Conservation (phyloP, 164 flowering plant species). For the Piper longum region DNA sequence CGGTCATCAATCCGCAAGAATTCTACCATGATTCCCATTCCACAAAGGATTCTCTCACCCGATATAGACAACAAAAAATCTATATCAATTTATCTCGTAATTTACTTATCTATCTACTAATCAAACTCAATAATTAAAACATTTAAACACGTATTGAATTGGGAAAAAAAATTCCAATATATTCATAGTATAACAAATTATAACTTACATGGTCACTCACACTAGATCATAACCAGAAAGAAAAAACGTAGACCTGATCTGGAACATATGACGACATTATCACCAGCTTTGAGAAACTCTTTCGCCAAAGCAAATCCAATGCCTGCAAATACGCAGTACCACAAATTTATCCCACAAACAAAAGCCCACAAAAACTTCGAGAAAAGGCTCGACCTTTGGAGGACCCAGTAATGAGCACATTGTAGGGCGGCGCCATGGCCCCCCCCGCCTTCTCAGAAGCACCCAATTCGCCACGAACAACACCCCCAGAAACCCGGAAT, state of each 20-base stretch:
- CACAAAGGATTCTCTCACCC: too few relatives aligned
- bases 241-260: slow-evolving; percentile 47
- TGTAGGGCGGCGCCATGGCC: slow-evolving; percentile 69
- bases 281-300: slow-evolving; percentile 81
- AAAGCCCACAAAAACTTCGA: background rate
- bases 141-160: too few relatives aligned
- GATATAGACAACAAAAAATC: too few relatives aligned
- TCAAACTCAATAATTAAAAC: too few relatives aligned
- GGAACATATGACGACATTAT: slow-evolving; percentile 78
- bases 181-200: too few relatives aligned
- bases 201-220: too few relatives aligned
- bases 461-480: background rate
- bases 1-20: too few relatives aligned
- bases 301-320: slow-evolving; percentile 82
- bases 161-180: too few relatives aligned
- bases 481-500: background rate
- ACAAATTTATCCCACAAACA: background rate
- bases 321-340: slow-evolving; percentile 29
- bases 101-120: too few relatives aligned
- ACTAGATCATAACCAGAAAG: background rate
- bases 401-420: slow-evolving; percentile 74
- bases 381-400: slow-evolving; percentile 38
- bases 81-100: too few relatives aligned
- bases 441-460: slow-evolving; percentile 11
- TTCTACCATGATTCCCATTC: too few relatives aligned